These are phyloP conservation scores for Fusarium sp. DNA, from an alignment of 2,329 filamentous ascomycete genomes.

Conservation along the genomic window DNA sequence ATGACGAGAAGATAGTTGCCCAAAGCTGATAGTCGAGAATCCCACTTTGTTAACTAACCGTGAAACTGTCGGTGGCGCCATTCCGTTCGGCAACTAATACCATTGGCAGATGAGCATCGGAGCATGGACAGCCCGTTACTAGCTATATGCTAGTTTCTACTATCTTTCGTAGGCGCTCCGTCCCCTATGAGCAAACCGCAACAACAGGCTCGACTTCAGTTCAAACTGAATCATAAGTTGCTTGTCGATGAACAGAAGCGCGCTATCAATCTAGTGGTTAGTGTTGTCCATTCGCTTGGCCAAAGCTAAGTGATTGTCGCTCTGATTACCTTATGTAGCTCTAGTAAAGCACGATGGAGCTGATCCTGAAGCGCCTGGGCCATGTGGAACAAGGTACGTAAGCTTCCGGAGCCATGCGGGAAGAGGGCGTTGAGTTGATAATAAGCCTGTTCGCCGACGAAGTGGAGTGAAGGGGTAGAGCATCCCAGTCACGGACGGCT, in stretches of 20 bases:
- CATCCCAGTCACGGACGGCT: constrained; percentile 38
- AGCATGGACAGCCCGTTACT: constrained; percentile 7
- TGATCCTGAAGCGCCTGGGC: constrained; percentile 27
- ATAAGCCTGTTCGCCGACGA: constrained; percentile 28
- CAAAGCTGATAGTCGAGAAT: constrained; percentile 5
- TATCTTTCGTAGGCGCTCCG: neutral
- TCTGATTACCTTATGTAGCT: constrained; percentile 13
- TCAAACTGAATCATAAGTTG: neutral
- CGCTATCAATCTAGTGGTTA: constrained; percentile 1
- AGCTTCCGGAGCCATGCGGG: constrained; percentile 36
- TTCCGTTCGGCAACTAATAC: constrained; percentile 29
- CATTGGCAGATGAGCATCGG: constrained; percentile 25
- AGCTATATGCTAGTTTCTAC: constrained; percentile 28
- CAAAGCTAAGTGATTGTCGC: neutral
- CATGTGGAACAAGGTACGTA: constrained; percentile 44
- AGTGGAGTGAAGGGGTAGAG: constrained; percentile 35
- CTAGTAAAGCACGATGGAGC: constrained; percentile 19
- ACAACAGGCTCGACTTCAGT: neutral
- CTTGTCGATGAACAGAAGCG: neutral
- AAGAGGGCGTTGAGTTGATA: constrained; percentile 35
- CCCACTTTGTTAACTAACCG: constrained; percentile 20
- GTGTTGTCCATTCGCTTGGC: constrained; percentile 5
- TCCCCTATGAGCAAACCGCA: constrained; percentile 2
- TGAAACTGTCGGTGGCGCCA: constrained; percentile 34
- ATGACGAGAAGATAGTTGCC: neutral